Evolutionary conservation across 768 basidiomycete species (phyloP).

Genomic region (Mycena metata): DNA sequence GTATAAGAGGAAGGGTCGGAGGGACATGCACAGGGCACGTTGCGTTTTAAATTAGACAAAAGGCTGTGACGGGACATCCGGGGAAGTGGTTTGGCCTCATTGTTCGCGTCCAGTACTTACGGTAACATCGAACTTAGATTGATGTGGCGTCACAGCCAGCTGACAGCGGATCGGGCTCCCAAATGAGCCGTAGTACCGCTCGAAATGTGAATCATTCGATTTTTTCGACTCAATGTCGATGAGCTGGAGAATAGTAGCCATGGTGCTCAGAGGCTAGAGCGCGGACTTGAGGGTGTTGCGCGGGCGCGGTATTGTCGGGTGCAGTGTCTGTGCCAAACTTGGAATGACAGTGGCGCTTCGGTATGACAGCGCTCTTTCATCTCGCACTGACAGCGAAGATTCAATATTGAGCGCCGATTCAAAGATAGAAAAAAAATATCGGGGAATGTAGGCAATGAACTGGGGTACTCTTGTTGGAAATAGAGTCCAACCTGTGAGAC

Average conservation of each 20-base stretch:
- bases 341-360: slow-evolving; percentile 4
- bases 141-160: background rate
- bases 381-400: slow-evolving; percentile 1
- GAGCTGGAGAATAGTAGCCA: too few species aligned
- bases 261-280: too few species aligned
- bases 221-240: too few species aligned
- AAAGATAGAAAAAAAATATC: slow-evolving; percentile 1
- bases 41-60: background rate
- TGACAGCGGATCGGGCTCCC: background rate
- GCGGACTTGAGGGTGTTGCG: too few species aligned
- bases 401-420: background rate
- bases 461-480: too few species aligned
- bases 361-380: background rate
- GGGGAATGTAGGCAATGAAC: too few species aligned
- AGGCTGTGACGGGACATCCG: background rate
- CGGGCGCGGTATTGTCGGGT: slow-evolving; percentile 3
- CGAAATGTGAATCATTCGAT: too few species aligned
- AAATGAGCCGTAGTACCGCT: too few species aligned
- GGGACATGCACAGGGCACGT: slow-evolving; percentile 5
- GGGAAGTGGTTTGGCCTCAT: background rate
- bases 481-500: too few species aligned
- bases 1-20: slow-evolving; percentile 1
- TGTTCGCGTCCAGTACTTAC: too few species aligned
- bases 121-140: background rate
- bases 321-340: slow-evolving; percentile 6